Evolutionary conservation across 2,329 filamentous ascomycete genomes (phyloP), one percentile per base, ranked within the genome.

Genomic region (Aurifilum marmelostoma): DNA sequence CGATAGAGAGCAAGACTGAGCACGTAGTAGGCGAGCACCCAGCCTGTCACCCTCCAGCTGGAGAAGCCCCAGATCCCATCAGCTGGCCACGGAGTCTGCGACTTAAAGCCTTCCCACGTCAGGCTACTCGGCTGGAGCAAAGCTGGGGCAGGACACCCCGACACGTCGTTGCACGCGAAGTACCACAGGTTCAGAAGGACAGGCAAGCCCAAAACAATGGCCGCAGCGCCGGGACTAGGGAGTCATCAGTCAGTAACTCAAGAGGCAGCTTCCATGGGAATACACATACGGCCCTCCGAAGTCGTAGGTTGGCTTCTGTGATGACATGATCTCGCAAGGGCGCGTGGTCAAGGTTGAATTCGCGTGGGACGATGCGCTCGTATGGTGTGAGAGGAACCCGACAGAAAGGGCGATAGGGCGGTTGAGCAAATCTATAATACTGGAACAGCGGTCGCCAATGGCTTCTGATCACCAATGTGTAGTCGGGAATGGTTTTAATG

Each of bases 1-100:
- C 89, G 83, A 75, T 95, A 90, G 34, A 97, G 82, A 32, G 91
- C 79, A 74, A 94, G 78, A 75, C 89, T 93, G 73, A 95, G 81
- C 3, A 88, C 76, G 76, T 95, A 94, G 82, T 95, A 97, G 69
- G 85, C 89, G 43, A 93, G 73, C 2, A 90, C 88, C 73, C 88
- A 92, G 29, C 85, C 80, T 11, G 89, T 87, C 21, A 88, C 90
- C 72, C 90, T 80, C 75, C 85, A 85, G 77, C 89, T 93, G 73
- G 88, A 85, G 65, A 97, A 81, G 2, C 89, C 91, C 65, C 81
- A 81, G 67, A 93, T 78, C 39, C 93, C 93, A 72, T 89, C 80
- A 64, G 84, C 79, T 1, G 89, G 90, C 84, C 84, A 87, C 43
- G 82, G 83, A 16, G 81, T 78, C 72, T 86, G 83, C 50, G 77